Evolutionary conservation across 495 filamentous ascomycete species (phyloP).

Genomic region (Tuber borchii): DNA sequence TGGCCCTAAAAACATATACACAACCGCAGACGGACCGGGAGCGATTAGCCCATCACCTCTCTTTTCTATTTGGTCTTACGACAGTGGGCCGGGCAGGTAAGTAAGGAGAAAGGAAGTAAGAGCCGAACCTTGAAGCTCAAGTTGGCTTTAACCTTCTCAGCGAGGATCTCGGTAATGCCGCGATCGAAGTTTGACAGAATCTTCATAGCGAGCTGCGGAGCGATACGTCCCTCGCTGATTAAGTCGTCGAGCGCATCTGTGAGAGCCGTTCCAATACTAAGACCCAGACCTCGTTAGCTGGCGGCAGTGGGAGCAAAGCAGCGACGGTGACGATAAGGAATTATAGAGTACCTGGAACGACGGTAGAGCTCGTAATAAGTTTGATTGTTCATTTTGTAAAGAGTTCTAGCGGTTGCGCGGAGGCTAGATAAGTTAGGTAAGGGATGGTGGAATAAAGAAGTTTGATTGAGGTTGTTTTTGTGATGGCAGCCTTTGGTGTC

Average conservation of each 20-base stretch:
- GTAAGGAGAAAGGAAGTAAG: background rate
- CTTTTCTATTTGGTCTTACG: conserved; percentile 1
- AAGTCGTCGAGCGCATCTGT: conserved; percentile 95
- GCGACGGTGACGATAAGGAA: conserved; percentile 19
- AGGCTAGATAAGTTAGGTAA: background rate
- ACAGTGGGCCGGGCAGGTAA: background rate
- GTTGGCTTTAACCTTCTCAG: conserved; percentile 82
- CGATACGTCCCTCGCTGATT: conserved; percentile 85
- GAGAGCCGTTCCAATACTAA: conserved; percentile 80
- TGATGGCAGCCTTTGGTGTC: background rate
- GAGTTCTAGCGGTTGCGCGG: background rate
- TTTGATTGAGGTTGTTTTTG: background rate
- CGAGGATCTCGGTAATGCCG: conserved; percentile 76
- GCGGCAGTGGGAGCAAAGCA: conserved; percentile 34
- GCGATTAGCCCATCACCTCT: conserved; percentile 17
- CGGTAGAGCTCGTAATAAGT: conserved; percentile 95
- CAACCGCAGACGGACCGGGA: conserved; percentile 5
- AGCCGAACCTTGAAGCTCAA: conserved; percentile 85
- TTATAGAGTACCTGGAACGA: conserved; percentile 72
- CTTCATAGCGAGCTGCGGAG: conserved; percentile 97
- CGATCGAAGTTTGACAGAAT: conserved; percentile 89
- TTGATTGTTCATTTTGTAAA: conserved; percentile 40
- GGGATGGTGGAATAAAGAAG: background rate
- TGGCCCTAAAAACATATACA: conserved; percentile 61
- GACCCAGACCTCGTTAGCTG: conserved; percentile 29